These are phyloP conservation scores for Paecilomyces sp. DNA, from an alignment of 2,329 filamentous ascomycete species.

Conservation along the genomic window DNA sequence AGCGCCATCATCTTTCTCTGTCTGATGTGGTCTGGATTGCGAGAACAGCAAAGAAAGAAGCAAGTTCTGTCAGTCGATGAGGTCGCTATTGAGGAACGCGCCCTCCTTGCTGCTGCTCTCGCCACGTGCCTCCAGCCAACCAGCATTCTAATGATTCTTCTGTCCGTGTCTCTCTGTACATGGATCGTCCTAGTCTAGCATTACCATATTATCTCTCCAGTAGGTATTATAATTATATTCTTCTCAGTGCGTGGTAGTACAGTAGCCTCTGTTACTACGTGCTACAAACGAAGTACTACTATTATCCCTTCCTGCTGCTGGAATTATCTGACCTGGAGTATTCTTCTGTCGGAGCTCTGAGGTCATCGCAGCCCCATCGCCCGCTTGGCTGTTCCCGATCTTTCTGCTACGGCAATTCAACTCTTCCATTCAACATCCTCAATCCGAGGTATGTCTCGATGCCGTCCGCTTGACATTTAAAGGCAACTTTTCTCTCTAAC, in stretches of 20 bases:
- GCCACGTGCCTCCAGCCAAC: not conserved
- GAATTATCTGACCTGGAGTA: too few species aligned
- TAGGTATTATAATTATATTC: too few species aligned
- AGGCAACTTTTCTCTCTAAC: too few species aligned
- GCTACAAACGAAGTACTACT: too few species aligned
- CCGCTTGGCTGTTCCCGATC: not conserved
- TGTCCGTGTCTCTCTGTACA: not conserved
- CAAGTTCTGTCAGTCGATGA: conserved; percentile 12
- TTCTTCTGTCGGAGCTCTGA: not conserved
- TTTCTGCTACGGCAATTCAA: not conserved
- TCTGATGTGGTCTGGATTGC: too few species aligned
- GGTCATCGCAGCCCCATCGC: not conserved
- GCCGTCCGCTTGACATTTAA: too few species aligned
- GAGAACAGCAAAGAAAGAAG: too few species aligned
- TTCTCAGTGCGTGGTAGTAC: too few species aligned
- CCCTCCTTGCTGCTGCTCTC: not conserved
- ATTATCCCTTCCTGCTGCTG: not conserved
- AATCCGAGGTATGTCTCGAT: too few species aligned
- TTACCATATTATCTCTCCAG: too few species aligned
- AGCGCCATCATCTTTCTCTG: too few species aligned
- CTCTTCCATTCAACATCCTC: not conserved
- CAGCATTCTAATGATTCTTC: not conserved
- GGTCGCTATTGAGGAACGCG: conserved; percentile 21
- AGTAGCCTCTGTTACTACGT: too few species aligned
- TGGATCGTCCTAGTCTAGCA: not conserved